A percentile compares a stretch with the other conserved stretches of the same genome.
These are phyloP conservation scores for Chlorella sorokiniana DNA, from an alignment of 139 green algal genomes.

Conservation along the genomic window DNA sequence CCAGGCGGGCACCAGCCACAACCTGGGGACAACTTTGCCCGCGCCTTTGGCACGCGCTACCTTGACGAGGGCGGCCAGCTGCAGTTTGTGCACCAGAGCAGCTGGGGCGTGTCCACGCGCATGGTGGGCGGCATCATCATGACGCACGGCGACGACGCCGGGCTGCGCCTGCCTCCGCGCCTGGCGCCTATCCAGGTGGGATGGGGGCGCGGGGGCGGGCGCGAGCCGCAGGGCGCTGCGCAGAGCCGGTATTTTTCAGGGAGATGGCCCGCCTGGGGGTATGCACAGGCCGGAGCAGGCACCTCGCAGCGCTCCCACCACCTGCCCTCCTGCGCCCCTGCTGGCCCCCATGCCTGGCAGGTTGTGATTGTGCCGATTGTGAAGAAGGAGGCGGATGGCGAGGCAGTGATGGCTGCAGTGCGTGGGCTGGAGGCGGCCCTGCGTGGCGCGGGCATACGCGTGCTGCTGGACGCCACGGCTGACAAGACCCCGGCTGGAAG, in stretches of 20 bases:
- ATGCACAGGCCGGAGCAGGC: too few relatives aligned
- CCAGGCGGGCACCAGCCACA: conserved; percentile 94
- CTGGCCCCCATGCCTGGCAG: too few relatives aligned
- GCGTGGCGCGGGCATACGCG: conserved; percentile 76
- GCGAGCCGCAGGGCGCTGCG: too few relatives aligned
- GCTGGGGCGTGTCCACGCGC: conserved; percentile 93
- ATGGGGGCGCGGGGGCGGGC: too few relatives aligned
- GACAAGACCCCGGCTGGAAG: conserved; percentile 91
- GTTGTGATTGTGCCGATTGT: conserved; percentile 94
- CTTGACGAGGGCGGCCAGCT: conserved; percentile 65
- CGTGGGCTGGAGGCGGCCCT: conserved; percentile 57
- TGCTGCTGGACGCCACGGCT: conserved; percentile 80
- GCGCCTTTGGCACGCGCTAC: conserved; percentile 78
- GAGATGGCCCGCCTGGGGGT: too few relatives aligned
- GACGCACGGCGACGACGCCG: conserved; percentile 96
- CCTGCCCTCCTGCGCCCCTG: too few relatives aligned
- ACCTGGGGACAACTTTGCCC: conserved; percentile 96
- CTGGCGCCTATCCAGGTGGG: conserved; percentile 92
- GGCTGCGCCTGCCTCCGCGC: conserved; percentile 87
- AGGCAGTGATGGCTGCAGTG: conserved; percentile 67
- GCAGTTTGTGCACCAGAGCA: conserved; percentile 90
- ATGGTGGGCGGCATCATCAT: conserved; percentile 98
- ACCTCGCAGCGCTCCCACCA: not conserved
- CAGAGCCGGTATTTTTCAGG: too few relatives aligned
- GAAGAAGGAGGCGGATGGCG: conserved; percentile 83